Conservation (phyloP, 228 moss, liverwort and hornwort genomes). For the Sphagnum fallax region DNA sequence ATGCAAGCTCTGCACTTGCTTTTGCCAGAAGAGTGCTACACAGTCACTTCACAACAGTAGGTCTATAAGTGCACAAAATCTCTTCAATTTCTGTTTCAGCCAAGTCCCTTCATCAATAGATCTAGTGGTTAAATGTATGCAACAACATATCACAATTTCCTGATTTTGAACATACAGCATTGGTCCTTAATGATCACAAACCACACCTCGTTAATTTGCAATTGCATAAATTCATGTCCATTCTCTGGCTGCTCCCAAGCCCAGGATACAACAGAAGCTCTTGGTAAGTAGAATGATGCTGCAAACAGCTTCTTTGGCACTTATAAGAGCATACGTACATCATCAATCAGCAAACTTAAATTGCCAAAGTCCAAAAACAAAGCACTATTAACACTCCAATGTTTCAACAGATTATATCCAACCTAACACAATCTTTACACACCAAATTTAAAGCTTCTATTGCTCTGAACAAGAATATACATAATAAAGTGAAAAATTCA, state of each 20-base stretch:
- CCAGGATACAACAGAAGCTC: background rate
- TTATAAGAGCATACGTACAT: background rate
- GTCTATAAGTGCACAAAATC: no score
- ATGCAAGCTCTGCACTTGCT: no score
- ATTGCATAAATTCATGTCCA: constrained; percentile 68
- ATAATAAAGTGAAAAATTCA: background rate
- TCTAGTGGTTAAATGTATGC: no score
- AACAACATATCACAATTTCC: no score
- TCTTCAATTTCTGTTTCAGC: no score
- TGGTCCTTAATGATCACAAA: no score
- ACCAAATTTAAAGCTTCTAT: background rate
- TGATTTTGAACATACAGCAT: no score
- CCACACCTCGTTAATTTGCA: constrained; percentile 2
- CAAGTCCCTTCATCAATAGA: no score
- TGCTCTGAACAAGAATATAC: background rate
- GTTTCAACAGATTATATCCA: background rate
- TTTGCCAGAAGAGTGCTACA: no score
- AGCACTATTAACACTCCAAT: background rate
- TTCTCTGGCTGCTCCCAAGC: constrained; percentile 44
- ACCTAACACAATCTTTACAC: background rate
- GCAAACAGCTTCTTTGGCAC: background rate
- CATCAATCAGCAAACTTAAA: background rate
- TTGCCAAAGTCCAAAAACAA: background rate
- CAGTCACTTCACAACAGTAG: no score
- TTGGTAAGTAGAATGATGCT: background rate